These are phyloP conservation scores for Dryas integrifolia DNA, from an alignment of 331 rosid genomes.

Conservation along the genomic window DNA sequence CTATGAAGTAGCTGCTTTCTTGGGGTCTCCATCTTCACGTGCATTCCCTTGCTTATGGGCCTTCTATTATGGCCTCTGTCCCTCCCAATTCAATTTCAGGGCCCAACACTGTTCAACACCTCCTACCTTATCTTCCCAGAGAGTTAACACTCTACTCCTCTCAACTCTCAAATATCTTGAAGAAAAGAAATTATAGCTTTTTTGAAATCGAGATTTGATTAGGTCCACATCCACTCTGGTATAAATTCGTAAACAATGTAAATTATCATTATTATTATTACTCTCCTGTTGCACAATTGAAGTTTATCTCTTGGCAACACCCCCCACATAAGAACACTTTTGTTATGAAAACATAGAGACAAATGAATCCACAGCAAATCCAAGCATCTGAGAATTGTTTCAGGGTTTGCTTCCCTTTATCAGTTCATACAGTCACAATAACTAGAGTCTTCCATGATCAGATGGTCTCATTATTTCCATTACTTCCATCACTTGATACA, in stretches of 20 bases:
- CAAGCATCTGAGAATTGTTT: background rate
- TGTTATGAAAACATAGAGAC: background rate
- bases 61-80: background rate
- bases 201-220: background rate
- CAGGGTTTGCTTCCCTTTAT: background rate
- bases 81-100: background rate
- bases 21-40: conserved; percentile 37
- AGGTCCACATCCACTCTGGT: background rate
- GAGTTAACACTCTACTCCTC: too few species aligned
- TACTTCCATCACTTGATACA: background rate
- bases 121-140: background rate
- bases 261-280: too few species aligned
- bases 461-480: background rate
- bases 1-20: conserved; percentile 5
- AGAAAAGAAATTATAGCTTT: too few species aligned
- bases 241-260: too few species aligned
- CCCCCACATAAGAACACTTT: too few species aligned
- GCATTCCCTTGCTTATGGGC: conserved; percentile 7
- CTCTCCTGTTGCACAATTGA: background rate
- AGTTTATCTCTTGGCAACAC: background rate
- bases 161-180: too few species aligned
- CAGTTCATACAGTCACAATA: background rate
- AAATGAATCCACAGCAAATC: background rate
- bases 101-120: background rate
- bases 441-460: background rate